Evolutionary conservation across 352 stramenopile species (phyloP).

Genomic region (Phytophthora pluvialis): DNA sequence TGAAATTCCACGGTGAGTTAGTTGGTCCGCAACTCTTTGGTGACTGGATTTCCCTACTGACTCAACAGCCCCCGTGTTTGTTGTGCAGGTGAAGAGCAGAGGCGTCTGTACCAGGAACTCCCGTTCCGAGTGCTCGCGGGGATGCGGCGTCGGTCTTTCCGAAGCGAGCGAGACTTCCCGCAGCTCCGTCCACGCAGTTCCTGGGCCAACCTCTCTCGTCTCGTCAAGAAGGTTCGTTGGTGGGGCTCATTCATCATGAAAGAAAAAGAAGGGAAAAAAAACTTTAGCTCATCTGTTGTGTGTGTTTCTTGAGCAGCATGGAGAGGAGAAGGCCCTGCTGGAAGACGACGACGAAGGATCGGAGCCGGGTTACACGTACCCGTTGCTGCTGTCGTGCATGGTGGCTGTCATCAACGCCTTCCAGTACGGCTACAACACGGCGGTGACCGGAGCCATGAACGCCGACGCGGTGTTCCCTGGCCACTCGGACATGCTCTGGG

Average conservation of each 20-base stretch:
- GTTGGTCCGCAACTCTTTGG: no score
- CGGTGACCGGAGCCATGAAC: slow-evolving; percentile 66
- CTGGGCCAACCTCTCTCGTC: slow-evolving; percentile 57
- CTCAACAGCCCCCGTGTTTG: background rate
- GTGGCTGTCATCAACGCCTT: slow-evolving; percentile 70
- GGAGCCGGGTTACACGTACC: slow-evolving; percentile 67
- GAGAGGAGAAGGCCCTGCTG: slow-evolving; percentile 62
- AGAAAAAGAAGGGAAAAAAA: background rate
- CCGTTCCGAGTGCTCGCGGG: slow-evolving; percentile 66
- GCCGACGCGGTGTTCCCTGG: slow-evolving; percentile 59
- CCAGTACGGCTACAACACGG: slow-evolving; percentile 82
- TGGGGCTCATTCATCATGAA: no score
- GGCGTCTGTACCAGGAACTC: slow-evolving; percentile 72
- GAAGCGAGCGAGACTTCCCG: slow-evolving; percentile 64
- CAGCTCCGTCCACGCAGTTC: slow-evolving; percentile 60
- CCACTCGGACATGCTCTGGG: slow-evolving; percentile 65
- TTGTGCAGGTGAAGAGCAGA: slow-evolving; percentile 64
- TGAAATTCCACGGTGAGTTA: slow-evolving; percentile 62
- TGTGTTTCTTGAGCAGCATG: slow-evolving; percentile 32
- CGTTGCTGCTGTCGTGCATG: slow-evolving; percentile 60
- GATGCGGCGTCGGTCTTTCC: slow-evolving; percentile 72
- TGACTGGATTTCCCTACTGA: no score
- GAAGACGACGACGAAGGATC: slow-evolving; percentile 48
- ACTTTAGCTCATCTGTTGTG: background rate
- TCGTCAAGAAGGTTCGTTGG: slow-evolving; percentile 40